Base-by-base conservation (phyloP, 2,329 filamentous ascomycete genomes). In the Fusarium longipes region DNA sequence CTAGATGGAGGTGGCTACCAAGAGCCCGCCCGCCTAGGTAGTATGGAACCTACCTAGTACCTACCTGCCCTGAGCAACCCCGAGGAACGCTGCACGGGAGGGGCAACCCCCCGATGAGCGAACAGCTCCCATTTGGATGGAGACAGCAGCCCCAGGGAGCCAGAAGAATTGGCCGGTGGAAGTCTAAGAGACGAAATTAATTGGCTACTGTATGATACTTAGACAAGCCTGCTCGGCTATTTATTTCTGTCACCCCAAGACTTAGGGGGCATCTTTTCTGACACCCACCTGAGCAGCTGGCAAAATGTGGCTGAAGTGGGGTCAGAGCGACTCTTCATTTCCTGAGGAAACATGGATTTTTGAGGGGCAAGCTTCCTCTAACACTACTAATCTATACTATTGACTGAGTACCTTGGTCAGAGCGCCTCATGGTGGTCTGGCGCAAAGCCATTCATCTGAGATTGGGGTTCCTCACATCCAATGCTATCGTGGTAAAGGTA, bases 221-320 rank as follows among this genome's bases (percentile, higher is more conserved):
- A n/a, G n/a, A n/a, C n/a, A n/a, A n/a, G n/a, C n/a, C n/a, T n/a
- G n/a, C n/a, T n/a, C n/a, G n/a, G n/a, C n/a, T n/a, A n/a, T n/a
- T n/a, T n/a, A n/a, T n/a, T n/a, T n/a, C n/a, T n/a, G n/a, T n/a
- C n/a, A n/a, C n/a, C n/a, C n/a, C n/a, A n/a, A n/a, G n/a, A n/a
- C n/a, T n/a, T n/a, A n/a, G n/a, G n/a, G n/a, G n/a, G n/a, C n/a
- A n/a, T n/a, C n/a, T n/a, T n/a, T n/a, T n/a, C n/a, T n/a, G n/a
- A n/a, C n/a, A n/a, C n/a, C n/a, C n/a, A n/a, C n/a, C n/a, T n/a
- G n/a, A n/a, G n/a, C n/a, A 65, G 47, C 47, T 36, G 47, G 20
- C 36, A 24, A 25, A 30, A 40, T 65, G 65, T 68, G 65, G 65
- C 65, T 68, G 65, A 61, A 50, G 65, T 68, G 65, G 65, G 50